Conservation (phyloP, 257 asterid genomes). For the Solanum sitiens region DNA sequence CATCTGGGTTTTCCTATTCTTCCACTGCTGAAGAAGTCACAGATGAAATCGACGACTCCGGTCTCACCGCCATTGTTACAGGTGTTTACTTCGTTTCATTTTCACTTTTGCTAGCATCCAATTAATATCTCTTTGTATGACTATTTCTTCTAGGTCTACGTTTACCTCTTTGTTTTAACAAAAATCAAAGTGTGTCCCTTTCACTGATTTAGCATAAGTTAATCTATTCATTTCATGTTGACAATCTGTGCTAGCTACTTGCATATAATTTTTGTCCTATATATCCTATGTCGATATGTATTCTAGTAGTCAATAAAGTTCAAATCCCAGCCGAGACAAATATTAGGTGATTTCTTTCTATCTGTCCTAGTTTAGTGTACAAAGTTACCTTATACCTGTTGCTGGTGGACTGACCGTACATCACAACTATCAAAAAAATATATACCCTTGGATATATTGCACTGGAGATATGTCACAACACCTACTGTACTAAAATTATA, state of each 20-base stretch:
- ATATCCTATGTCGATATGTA: too few species aligned
- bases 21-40: conserved; percentile 82
- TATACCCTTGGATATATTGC: background rate
- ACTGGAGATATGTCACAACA: background rate
- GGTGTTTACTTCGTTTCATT: conserved; percentile 10
- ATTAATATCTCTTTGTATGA: too few species aligned
- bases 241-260: background rate
- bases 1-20: conserved; percentile 55
- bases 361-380: background rate
- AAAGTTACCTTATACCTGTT: too few species aligned
- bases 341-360: background rate
- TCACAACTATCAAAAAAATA: background rate
- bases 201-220: too few species aligned
- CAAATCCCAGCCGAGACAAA: too few species aligned
- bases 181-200: too few species aligned
- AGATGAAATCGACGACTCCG: conserved; percentile 59
- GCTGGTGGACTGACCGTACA: too few species aligned
- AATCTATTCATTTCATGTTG: background rate
- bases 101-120: too few species aligned
- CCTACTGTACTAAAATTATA: background rate
- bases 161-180: too few species aligned
- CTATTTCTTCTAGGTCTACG: background rate
- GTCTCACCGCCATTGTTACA: conserved; percentile 87
- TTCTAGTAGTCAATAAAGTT: too few species aligned
- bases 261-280: background rate